Base-by-base conservation (phyloP, 441 rosid species). In the Sinapis alba region DNA sequence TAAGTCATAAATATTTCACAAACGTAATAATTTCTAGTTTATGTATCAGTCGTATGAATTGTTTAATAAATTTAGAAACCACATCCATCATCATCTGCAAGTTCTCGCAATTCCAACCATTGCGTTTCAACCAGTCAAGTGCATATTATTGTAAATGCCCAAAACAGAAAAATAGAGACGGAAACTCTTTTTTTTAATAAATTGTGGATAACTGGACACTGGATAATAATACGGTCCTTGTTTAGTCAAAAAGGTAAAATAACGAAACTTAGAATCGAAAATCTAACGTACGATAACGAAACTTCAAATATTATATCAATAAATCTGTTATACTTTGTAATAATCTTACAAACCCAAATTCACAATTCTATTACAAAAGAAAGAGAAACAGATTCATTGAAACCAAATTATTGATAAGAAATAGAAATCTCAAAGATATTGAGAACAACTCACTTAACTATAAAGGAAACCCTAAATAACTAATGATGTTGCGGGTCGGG, bases 401-500 rank as follows among this genome's bases (percentile, higher is more conserved):
- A 66, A 61, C 21, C 73, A 61, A 51, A 38, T 72, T 67, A 72
- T 72, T 72, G 69, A 77, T 66, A 78, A 71, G 76, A 70, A 64
- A 57, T 16, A n/a, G 36, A 69, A 6, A 60, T 71, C 68, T 65
- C 67, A 2, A 70, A 69, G 71, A 69, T 63, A 69, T 23, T 23
- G 68, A 50, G 23, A 71, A 72, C 51, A 72, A 28, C 65, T 65
- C 69, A 50, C 65, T 18, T 62, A 18, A 28, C 53, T 12, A 53
- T 62, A 72, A 54, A 73, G 69, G 65, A 61, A 78, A 54, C 62
- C 66, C 66, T 62, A 78, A 41, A 72, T 68, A 68, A 62, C 74
- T 78, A 58, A 64, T 87, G 88, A 65, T 87, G 91, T 7, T 79
- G 86, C 2, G 83, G 84, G 82, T 87, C 91, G 50, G 91, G 89